These are phyloP conservation scores for Diospyros kaki DNA, from an alignment of 148 eudicot genomes.

Conservation along the genomic window DNA sequence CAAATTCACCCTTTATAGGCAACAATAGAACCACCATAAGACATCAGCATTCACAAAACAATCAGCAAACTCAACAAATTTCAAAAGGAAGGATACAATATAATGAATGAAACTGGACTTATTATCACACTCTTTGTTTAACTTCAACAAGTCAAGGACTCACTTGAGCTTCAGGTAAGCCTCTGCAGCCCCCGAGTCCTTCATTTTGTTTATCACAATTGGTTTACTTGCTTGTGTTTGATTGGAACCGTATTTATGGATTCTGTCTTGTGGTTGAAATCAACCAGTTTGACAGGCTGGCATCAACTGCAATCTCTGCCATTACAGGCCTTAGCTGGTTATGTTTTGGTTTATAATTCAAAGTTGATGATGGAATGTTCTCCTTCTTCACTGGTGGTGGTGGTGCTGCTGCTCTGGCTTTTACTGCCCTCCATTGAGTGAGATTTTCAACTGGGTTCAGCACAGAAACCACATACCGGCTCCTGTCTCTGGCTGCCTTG, in stretches of 20 bases:
- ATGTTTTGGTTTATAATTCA: conserved; percentile 10
- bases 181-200: not conserved
- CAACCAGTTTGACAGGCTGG: conserved; percentile 38
- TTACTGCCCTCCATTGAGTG: conserved; percentile 61
- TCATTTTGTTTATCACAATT: not conserved
- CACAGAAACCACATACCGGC: conserved; percentile 45
- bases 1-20: not conserved
- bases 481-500: conserved; percentile 24
- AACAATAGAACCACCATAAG: not conserved
- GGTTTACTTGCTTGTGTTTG: not conserved
- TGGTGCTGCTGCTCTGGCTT: conserved; percentile 26
- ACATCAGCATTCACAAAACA: not conserved
- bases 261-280: conserved; percentile 7
- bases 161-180: not conserved
- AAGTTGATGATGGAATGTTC: conserved; percentile 9
- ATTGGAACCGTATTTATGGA: not conserved
- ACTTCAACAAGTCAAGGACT: not conserved
- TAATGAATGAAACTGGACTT: not conserved
- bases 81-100: not conserved
- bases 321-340: conserved; percentile 11
- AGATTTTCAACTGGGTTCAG: conserved; percentile 70
- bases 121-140: not conserved
- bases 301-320: conserved; percentile 17
- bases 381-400: conserved; percentile 17
- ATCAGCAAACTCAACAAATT: not conserved